Base-by-base conservation (phyloP, 169 alveolate species). In the Plasmodium relictum region DNA sequence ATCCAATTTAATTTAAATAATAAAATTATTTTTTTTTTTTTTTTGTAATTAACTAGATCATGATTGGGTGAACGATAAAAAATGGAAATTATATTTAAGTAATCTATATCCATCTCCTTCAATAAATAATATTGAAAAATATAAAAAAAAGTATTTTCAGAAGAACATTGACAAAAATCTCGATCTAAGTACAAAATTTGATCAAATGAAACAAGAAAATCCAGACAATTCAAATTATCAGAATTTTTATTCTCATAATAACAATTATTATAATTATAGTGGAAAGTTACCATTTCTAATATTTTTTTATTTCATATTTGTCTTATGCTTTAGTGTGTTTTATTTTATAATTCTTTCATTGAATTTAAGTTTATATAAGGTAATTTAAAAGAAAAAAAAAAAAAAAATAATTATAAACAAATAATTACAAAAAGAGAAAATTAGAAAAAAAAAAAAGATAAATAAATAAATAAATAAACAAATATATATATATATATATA, bases 1-100 rank as follows among this genome's bases (percentile, higher is more conserved):
- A 5, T 54, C 7, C 22, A 12, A 5, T 65, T 56, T 39, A 16
- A 3, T n/a, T 22, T 31, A 31, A 31, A 31, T 2, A 31, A 1
- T 31, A 31, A 31, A 10, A 3, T 45, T 20, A 10, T 0, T 37
- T 24, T 4, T 39, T 37, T 31, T 3, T 9, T 42, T 3, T 37
- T 22, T 24, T 12, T 6, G 7, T 16, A 26, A 26, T 14, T 26
- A n/a, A 4, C 20, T 48, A 80, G 90, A 80, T 20, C 90, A 80
- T 58, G 90, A 80, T 61, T 80, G 90, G 90, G 90, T 80, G n/a
- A 80, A 80, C 31, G 90, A 80, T 68, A 52, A 66, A 56, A 68
- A 80, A 12, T 80, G 90, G 90, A 80, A 80, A 45, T 58, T 61
- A 37, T 80, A 80, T 45, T 26, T 80, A 20, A 80, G 76, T 42